These are phyloP conservation scores for Sonneratia caseolaris DNA, from an alignment of 345 rosid species.

Conservation along the genomic window DNA sequence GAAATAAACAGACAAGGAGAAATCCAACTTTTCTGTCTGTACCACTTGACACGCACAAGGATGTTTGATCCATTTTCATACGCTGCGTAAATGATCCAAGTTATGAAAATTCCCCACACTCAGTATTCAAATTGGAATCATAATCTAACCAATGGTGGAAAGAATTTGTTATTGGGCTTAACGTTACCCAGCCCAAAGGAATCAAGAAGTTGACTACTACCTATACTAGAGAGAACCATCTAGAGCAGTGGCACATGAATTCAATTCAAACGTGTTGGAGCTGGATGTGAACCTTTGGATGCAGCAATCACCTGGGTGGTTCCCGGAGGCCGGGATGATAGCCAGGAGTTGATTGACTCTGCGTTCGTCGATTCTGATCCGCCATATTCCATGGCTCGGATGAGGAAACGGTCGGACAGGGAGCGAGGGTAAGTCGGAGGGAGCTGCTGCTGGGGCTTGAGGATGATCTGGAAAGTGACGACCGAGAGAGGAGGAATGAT, in stretches of 20 bases:
- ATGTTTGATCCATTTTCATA: no score
- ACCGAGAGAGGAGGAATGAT: conserved; percentile 33
- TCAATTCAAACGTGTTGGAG: not conserved
- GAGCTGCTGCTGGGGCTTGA: conserved; percentile 39
- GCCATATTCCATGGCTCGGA: conserved; percentile 23
- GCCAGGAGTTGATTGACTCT: conserved; percentile 21
- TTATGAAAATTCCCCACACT: no score
- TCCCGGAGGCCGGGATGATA: conserved; percentile 16
- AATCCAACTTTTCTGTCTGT: no score
- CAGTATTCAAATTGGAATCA: no score
- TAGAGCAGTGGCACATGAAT: no score
- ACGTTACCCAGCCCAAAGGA: no score
- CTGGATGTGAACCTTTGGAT: not conserved
- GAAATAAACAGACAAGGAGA: not conserved
- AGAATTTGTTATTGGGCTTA: no score
- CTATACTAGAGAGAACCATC: no score
- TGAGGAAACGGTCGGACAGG: conserved; percentile 45
- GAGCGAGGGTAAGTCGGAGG: conserved; percentile 52
- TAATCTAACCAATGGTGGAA: no score
- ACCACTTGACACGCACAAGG: no score
- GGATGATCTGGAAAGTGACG: conserved; percentile 38
- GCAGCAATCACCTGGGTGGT: conserved; percentile 3
- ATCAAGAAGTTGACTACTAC: no score
- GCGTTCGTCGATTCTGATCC: not conserved
- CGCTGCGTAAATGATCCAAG: no score